Percentiles rank a stretch among this genome's conserved stretches.
These are phyloP conservation scores for Pseudocercospora fijiensis DNA, from an alignment of 2,329 filamentous ascomycete genomes.

Conservation along the genomic window DNA sequence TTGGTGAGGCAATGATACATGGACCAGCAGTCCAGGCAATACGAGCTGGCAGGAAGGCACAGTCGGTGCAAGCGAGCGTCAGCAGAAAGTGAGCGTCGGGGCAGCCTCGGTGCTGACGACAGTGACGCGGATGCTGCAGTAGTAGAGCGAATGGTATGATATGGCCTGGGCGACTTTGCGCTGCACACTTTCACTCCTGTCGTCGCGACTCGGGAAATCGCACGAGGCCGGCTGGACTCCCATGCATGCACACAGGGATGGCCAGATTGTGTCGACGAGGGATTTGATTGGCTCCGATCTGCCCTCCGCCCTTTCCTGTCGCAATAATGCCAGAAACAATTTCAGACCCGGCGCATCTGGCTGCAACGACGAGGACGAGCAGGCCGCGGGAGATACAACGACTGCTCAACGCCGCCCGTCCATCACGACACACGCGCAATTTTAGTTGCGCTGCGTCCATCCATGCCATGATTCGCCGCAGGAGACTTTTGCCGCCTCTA, in stretches of 20 bases:
- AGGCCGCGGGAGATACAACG: neutral
- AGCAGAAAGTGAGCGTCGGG: neutral
- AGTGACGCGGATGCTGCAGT: neutral
- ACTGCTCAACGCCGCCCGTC: neutral
- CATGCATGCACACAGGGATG: neutral
- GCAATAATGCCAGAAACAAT: neutral
- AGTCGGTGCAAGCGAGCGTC: neutral
- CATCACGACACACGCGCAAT: neutral
- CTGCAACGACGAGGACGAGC: neutral
- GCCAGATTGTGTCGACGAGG: neutral
- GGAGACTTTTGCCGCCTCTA: neutral
- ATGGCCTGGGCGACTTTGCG: neutral
- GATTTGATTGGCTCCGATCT: neutral
- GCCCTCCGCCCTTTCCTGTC: neutral
- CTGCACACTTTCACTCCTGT: neutral
- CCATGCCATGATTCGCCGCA: neutral
- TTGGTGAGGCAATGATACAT: constrained; percentile 11
- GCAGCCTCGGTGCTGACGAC: neutral
- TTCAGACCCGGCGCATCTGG: neutral
- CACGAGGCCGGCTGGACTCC: neutral
- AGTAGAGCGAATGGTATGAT: neutral
- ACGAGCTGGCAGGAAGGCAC: neutral
- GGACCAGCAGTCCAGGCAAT: neutral
- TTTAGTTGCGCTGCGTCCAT: neutral
- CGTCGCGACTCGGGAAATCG: neutral